Evolutionary conservation across 1,139 yeast genomes (phyloP).

Genomic region (Scheffersomyces lignicola): DNA sequence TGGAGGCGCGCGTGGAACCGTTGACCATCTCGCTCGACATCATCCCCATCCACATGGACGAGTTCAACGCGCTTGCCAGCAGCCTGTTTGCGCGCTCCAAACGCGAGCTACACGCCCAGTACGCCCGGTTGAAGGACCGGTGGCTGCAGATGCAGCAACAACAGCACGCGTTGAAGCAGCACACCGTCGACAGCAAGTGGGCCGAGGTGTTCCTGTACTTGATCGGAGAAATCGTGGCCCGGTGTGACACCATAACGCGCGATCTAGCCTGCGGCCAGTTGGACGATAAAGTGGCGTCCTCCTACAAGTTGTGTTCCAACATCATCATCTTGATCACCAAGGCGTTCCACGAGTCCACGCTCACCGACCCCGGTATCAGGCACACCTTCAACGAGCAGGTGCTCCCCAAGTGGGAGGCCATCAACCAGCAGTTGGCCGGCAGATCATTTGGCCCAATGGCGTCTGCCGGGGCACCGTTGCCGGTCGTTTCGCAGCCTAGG

Average conservation of each 20-base stretch:
- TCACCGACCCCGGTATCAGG: constrained; percentile 20
- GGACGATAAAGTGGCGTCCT: constrained; percentile 19
- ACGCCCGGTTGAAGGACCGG: constrained; percentile 37
- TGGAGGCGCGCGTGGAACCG: constrained; percentile 45
- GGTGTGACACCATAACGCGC: constrained; percentile 26
- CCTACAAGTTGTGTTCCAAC: constrained; percentile 35
- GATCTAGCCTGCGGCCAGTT: constrained; percentile 18
- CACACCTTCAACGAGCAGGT: constrained; percentile 25
- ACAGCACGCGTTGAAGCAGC: constrained; percentile 39
- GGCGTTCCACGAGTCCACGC: constrained; percentile 29
- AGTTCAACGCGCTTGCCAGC: constrained; percentile 30
- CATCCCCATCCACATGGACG: constrained; percentile 55
- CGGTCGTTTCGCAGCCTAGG: too few relatives aligned
- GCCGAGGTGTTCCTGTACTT: constrained; percentile 47
- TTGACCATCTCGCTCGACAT: constrained; percentile 60
- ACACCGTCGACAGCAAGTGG: constrained; percentile 59
- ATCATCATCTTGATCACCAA: constrained; percentile 31
- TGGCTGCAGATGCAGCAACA: constrained; percentile 43
- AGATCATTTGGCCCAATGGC: constrained; percentile 2
- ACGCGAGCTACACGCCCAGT: constrained; percentile 37
- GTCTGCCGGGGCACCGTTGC: constrained; percentile 7
- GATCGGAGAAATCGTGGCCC: constrained; percentile 36
- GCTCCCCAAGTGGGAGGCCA: constrained; percentile 33
- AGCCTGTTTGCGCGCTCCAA: constrained; percentile 29
- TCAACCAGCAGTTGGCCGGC: constrained; percentile 22